Evolutionary conservation across 1,284 basidiomycete species (phyloP).

Genomic region (Fomitopsis schrenkii): DNA sequence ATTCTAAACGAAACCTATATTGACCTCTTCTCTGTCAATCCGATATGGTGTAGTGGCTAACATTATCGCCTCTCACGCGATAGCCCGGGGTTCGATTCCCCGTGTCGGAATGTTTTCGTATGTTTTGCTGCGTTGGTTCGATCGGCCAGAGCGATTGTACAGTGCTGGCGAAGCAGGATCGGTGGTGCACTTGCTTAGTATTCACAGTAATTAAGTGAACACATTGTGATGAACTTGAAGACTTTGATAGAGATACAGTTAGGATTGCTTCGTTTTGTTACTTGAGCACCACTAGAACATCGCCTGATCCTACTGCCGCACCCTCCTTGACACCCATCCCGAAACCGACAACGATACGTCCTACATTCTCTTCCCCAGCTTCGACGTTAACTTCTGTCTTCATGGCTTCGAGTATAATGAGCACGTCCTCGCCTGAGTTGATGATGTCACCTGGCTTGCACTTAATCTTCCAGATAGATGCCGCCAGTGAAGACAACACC

Average conservation of each 20-base stretch:
- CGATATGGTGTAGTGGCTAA: slow-evolving; percentile 9
- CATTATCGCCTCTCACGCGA: slow-evolving; percentile 9
- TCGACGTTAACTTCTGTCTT: slow-evolving; percentile 60
- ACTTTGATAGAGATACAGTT: neutral
- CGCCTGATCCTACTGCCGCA: slow-evolving; percentile 38
- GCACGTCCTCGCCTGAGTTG: slow-evolving; percentile 39
- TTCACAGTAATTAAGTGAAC: no score
- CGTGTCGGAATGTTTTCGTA: slow-evolving; percentile 6
- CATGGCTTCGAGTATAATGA: slow-evolving; percentile 69
- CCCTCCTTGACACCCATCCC: slow-evolving; percentile 40
- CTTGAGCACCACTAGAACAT: slow-evolving; percentile 36
- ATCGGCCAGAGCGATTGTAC: no score
- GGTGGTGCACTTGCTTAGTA: no score
- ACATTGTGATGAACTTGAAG: no score
- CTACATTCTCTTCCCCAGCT: slow-evolving; percentile 42
- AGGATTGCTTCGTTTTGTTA: neutral
- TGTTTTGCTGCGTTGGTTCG: no score
- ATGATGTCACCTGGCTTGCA: slow-evolving; percentile 42
- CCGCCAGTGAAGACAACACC: slow-evolving; percentile 43
- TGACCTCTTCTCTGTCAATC: neutral
- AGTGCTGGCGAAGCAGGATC: no score
- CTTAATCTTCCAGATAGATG: slow-evolving; percentile 56
- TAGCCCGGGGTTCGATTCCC: slow-evolving; percentile 9
- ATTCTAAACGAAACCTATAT: no score
- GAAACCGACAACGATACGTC: slow-evolving; percentile 37